Percentiles rank a stretch among this genome's conserved stretches.
Evolutionary conservation across 441 rosid genomes (phyloP).

Genomic region (Pelargonium myrrhifolium): DNA sequence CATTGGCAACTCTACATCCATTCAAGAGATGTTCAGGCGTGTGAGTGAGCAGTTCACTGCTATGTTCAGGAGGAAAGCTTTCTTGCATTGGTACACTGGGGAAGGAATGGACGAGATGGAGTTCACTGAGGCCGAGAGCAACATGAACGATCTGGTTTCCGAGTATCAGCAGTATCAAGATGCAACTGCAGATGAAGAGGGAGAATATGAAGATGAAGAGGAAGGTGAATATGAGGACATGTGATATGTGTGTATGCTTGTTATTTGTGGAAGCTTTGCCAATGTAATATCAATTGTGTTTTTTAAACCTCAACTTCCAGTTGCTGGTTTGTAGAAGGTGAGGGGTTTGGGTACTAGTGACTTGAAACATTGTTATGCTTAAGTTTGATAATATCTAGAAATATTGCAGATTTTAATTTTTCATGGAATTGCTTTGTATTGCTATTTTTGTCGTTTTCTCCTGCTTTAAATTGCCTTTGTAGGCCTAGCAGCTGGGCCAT

Average conservation of each 20-base stretch:
- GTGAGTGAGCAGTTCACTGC: constrained; percentile 78
- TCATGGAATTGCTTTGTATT: constrained; percentile 7
- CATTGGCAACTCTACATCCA: constrained; percentile 67
- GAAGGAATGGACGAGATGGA: constrained; percentile 84
- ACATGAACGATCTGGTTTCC: constrained; percentile 68
- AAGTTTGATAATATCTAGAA: constrained; percentile 7
- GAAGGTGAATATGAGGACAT: constrained; percentile 37
- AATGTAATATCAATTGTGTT: background rate
- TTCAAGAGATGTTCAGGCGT: constrained; percentile 74
- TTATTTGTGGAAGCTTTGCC: too few species aligned
- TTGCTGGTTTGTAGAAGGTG: constrained; percentile 34
- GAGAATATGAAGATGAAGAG: constrained; percentile 49
- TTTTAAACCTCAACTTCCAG: constrained; percentile 43
- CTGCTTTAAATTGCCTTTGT: too few species aligned
- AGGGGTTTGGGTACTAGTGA: background rate
- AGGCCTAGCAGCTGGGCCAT: too few species aligned
- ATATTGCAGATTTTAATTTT: background rate
- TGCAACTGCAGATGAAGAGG: constrained; percentile 74
- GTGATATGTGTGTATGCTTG: constrained; percentile 1
- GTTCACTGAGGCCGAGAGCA: constrained; percentile 66
- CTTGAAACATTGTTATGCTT: background rate
- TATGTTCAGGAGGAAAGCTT: constrained; percentile 79
- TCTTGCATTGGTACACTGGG: constrained; percentile 76
- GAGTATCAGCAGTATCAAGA: constrained; percentile 84
- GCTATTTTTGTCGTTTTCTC: too few species aligned